Evolutionary conservation across 768 basidiomycete genomes (phyloP), one percentile per base, ranked within the genome.

Genomic region (Leccinellum albellum): DNA sequence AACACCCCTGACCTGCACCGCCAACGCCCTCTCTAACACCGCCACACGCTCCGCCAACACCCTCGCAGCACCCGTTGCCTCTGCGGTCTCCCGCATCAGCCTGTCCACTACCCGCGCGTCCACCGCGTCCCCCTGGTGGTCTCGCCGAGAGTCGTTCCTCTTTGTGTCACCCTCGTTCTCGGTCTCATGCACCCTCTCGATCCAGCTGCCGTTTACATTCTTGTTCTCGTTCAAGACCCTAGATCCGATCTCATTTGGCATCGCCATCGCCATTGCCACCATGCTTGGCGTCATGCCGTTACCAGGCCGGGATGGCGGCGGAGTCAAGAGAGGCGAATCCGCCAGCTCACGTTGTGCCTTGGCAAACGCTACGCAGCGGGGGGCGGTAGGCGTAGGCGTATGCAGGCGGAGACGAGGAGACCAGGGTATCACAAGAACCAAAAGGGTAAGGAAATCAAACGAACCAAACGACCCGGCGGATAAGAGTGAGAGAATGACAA

Each of bases 1-100:
- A 1, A 10, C 33, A 14, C 26, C 57, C 23, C 53, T 45, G 10
- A 55, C 57, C 35, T 54, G 40, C 47, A 24, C 44, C 21, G 21
- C 42, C 35, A 70, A 26, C 4, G 55, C 49, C 58, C 40, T 58
- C 48, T 70, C 71, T 33, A 70, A 51, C 6, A 52, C 50, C 32
- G 59, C 65, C 8, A 73, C 69, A 9, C 68, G 58, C 48, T 69
- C 71, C 7, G 58, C 56, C 54, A 70, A 56, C 15, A 50, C 56
- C 24, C 51, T 58, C 24, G 59, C 61, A 6, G 48, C 61, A 5
- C 57, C 64, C 1, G 63, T 54, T 15, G 62, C 64, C 5, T 45
- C 61, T 20, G 58, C 59, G 1, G 64, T 61, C 33, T 65, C 64
- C 33, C 60, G 56, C 1, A 68, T 33, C 1, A 70, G 51, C n/a